phyloP scores from a whole-genome alignment of 805 yeast species.

The Starmerella geochares region DNA sequence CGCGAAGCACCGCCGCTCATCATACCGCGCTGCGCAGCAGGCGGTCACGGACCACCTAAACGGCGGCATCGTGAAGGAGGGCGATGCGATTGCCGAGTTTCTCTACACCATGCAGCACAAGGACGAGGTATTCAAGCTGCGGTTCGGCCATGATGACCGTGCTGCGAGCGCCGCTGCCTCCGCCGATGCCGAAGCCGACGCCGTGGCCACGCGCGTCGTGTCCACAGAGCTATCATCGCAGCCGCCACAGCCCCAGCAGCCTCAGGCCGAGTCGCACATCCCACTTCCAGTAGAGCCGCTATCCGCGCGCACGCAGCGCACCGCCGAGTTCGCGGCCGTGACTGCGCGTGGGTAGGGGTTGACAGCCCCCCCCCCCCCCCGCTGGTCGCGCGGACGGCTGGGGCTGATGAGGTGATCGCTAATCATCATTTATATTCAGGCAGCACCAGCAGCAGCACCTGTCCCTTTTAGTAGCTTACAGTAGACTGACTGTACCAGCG shows the following conservation, averaged over 20 bases:
- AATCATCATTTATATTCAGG: background rate
- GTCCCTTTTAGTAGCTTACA: background rate
- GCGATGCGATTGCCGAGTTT: constrained; percentile 79
- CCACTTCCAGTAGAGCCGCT: constrained; percentile 9
- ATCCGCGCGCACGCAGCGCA: background rate
- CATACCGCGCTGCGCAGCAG: constrained; percentile 50
- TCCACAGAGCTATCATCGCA: background rate
- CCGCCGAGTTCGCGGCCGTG: background rate
- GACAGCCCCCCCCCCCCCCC: too few species aligned
- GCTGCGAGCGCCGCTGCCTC: background rate
- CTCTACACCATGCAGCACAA: constrained; percentile 75
- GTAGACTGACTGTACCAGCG: background rate
- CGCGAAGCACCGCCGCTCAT: constrained; percentile 36
- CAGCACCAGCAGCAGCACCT: background rate
- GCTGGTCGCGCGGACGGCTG: too few species aligned
- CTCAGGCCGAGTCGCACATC: background rate
- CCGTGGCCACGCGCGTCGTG: background rate
- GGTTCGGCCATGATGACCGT: constrained; percentile 13
- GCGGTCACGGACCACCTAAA: constrained; percentile 61
- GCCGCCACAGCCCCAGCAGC: background rate
- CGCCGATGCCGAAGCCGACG: background rate
- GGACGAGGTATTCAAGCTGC: constrained; percentile 33
- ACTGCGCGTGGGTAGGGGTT: background rate
- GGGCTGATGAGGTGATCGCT: constrained; percentile 1
- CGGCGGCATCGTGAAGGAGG: constrained; percentile 54